A percentile compares a stretch with the other conserved stretches of the same genome.
phyloP scores from a whole-genome alignment of 129 eudicot species.

The Flaveria trinervia region DNA sequence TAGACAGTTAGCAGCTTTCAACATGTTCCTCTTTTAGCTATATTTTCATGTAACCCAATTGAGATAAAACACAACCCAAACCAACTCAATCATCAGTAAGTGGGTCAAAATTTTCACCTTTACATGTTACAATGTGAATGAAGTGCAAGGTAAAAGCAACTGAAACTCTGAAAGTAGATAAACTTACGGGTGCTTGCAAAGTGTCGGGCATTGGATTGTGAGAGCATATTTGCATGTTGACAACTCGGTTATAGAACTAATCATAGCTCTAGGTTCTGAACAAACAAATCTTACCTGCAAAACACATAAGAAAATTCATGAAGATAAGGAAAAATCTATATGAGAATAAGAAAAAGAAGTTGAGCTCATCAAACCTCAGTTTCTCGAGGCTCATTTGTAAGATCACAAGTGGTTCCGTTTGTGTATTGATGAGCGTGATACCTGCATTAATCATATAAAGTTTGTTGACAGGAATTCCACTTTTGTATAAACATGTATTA shows the following conservation, averaged over 20 bases:
- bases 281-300: slow-evolving; percentile 94
- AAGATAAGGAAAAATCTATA: not conserved
- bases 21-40: not conserved
- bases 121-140: not conserved
- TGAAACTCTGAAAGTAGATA: slow-evolving; percentile 24
- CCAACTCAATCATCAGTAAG: not conserved
- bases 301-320: slow-evolving; percentile 1
- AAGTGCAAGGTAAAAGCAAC: not conserved
- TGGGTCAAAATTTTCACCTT: not conserved
- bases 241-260: slow-evolving; percentile 85
- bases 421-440: slow-evolving; percentile 88
- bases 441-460: slow-evolving; percentile 43
- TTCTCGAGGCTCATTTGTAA: slow-evolving; percentile 85
- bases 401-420: slow-evolving; percentile 91
- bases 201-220: slow-evolving; percentile 84
- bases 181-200: slow-evolving; percentile 93
- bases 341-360: not conserved
- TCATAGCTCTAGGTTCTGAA: slow-evolving; percentile 92
- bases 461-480: not conserved
- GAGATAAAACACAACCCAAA: not conserved
- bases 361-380: slow-evolving; percentile 62
- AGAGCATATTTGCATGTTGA: slow-evolving; percentile 98
- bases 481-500: not conserved
- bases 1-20: not conserved
- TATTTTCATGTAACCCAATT: not conserved